Percentiles rank a stretch among this genome's conserved stretches.
These are phyloP conservation scores for Umbelopsis vinacea DNA, from an alignment of 192 early-diverging fungal species.

Conservation along the genomic window DNA sequence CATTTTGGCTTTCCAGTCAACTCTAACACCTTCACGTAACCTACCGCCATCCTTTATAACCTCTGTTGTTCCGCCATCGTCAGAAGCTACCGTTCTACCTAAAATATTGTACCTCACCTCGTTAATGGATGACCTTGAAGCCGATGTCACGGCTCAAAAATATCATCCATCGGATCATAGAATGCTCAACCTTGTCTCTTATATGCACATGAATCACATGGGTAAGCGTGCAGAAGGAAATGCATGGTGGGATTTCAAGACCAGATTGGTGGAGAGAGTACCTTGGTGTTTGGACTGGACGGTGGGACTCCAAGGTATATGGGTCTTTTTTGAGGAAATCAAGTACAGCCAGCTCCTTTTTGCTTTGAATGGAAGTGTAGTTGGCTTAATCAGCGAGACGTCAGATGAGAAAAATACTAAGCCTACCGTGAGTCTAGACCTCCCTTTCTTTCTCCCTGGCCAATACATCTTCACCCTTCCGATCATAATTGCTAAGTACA, in stretches of 20 bases:
- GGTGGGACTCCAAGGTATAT: conserved; percentile 56
- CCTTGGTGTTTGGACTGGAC: conserved; percentile 71
- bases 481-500: not conserved
- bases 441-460: not conserved
- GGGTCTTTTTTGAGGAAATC: conserved; percentile 76
- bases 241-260: conserved; percentile 58
- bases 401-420: not conserved
- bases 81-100: not conserved
- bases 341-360: conserved; percentile 78
- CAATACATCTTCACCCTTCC: not conserved
- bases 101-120: conserved; percentile 37
- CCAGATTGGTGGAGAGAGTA: conserved; percentile 53
- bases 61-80: conserved; percentile 27
- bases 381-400: conserved; percentile 69
- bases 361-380: conserved; percentile 84
- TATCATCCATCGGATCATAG: conserved; percentile 68
- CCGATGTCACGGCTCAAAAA: conserved; percentile 37
- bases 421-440: not conserved
- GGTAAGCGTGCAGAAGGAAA: conserved; percentile 3
- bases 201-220: conserved; percentile 60
- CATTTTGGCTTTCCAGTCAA: conserved; percentile 63
- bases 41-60: conserved; percentile 52
- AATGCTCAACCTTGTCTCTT: conserved; percentile 64
- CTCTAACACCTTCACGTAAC: conserved; percentile 40
- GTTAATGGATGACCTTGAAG: conserved; percentile 41